Evolutionary conservation across 202 grass and related monocot genomes (phyloP).

Genomic region (Setaria italica): DNA sequence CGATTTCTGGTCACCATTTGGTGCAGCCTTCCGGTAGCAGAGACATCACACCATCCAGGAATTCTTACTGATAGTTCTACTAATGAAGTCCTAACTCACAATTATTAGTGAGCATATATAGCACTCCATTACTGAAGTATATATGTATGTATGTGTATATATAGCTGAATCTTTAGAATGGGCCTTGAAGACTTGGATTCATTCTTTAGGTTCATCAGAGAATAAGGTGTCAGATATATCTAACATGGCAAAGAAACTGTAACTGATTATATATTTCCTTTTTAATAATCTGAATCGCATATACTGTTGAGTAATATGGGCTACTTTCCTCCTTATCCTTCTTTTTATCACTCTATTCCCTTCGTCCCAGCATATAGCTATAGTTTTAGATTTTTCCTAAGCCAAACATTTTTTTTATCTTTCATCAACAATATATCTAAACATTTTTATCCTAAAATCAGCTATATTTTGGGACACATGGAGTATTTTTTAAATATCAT

Average conservation of each 20-base stretch:
- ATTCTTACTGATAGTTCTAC: constrained; percentile 4
- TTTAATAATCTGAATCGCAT: constrained; percentile 28
- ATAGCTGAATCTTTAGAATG: constrained; percentile 48
- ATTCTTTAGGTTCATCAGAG: constrained; percentile 47
- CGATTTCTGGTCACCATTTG: constrained; percentile 85
- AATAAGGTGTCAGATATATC: constrained; percentile 29
- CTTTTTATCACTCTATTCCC: neutral
- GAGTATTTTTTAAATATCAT: no score
- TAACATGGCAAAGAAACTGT: neutral
- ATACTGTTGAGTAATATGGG: neutral
- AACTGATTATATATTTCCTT: constrained; percentile 13
- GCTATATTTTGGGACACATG: no score
- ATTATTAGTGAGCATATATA: neutral
- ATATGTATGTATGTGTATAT: neutral
- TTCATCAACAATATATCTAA: no score
- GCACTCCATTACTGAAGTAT: neutral
- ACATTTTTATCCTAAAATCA: no score
- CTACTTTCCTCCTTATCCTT: neutral
- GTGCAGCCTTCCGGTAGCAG: constrained; percentile 58
- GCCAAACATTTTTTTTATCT: no score
- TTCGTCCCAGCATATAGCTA: no score
- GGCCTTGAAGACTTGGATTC: constrained; percentile 40
- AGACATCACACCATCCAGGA: neutral
- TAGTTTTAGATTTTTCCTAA: no score
- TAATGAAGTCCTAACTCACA: constrained; percentile 20